phyloP scores from a whole-genome alignment of 2,329 filamentous ascomycete genomes.

The Cephalotrichum gorgonifer region DNA sequence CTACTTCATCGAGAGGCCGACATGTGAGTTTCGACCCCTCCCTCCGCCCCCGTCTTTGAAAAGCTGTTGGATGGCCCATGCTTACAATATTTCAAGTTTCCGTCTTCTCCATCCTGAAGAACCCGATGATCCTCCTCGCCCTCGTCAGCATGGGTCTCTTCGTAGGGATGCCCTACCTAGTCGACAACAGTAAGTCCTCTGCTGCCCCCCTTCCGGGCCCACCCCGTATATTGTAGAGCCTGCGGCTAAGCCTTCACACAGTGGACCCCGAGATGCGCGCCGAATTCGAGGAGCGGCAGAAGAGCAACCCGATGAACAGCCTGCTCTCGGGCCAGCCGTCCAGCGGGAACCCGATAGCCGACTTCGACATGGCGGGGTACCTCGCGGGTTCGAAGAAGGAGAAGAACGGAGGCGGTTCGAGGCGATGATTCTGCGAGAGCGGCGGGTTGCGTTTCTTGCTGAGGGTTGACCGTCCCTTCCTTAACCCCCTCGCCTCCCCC shows the following conservation, averaged over 20 bases:
- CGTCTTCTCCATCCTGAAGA: constrained; percentile 75
- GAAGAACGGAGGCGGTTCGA: constrained; percentile 19
- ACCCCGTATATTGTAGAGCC: background rate
- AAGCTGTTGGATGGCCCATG: too few relatives aligned
- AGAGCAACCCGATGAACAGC: constrained; percentile 57
- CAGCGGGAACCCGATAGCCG: constrained; percentile 33
- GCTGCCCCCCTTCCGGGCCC: background rate
- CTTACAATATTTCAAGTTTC: too few relatives aligned
- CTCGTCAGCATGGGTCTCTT: constrained; percentile 74
- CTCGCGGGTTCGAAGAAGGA: constrained; percentile 44
- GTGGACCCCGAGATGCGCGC: constrained; percentile 95
- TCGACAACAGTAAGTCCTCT: constrained; percentile 76
- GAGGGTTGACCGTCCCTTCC: too few relatives aligned
- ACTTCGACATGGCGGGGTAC: constrained; percentile 55
- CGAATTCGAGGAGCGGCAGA: constrained; percentile 86
- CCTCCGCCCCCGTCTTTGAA: background rate
- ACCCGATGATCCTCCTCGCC: constrained; percentile 92
- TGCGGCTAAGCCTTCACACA: constrained; percentile 22
- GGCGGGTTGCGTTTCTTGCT: too few relatives aligned
- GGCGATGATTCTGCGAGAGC: constrained; percentile 22
- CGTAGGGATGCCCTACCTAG: constrained; percentile 85
- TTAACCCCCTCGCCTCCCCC: too few relatives aligned
- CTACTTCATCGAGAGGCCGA: constrained; percentile 66
- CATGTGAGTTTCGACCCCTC: constrained; percentile 54
- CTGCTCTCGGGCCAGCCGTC: constrained; percentile 30